A percentile compares a stretch with the other conserved stretches of the same genome.
Conservation (phyloP, 495 filamentous ascomycete genomes). For the Aspergillus sparsus region DNA sequence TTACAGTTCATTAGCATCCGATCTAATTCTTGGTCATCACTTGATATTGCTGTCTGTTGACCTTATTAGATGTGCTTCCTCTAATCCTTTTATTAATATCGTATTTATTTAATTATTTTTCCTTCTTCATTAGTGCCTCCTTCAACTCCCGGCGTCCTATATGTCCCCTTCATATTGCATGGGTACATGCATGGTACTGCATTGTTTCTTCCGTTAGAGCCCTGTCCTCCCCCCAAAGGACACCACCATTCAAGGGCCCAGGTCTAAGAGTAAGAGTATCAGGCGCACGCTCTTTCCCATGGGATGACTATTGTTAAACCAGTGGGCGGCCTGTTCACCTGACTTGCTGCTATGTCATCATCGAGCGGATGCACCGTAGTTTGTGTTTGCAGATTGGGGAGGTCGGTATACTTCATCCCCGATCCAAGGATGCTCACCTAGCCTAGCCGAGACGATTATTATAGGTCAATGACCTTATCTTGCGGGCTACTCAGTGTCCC, state of each 20-base stretch:
- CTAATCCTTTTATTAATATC: neutral
- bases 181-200: conserved; percentile 11
- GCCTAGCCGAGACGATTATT: neutral
- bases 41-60: neutral
- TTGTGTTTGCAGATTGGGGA: neutral
- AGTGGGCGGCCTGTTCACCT: conserved; percentile 12
- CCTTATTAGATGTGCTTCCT: neutral
- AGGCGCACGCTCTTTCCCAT: conserved; percentile 16
- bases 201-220: neutral
- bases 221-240: neutral
- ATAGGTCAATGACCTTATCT: conserved; percentile 8
- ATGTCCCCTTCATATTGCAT: conserved; percentile 16
- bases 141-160: conserved; percentile 8
- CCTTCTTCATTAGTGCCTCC: neutral
- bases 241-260: conserved; percentile 12
- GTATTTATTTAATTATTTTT: no score
- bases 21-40: neutral
- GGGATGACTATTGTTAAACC: conserved; percentile 13
- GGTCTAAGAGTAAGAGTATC: conserved; percentile 15
- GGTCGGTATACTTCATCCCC: neutral
- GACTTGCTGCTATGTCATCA: conserved; percentile 14
- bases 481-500: neutral
- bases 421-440: no score
- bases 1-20: neutral
- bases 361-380: neutral